Evolutionary conservation across 208 protist genomes (phyloP), one percentile per base, ranked within the genome.

Genomic region (Trypanosoma scelopori): DNA sequence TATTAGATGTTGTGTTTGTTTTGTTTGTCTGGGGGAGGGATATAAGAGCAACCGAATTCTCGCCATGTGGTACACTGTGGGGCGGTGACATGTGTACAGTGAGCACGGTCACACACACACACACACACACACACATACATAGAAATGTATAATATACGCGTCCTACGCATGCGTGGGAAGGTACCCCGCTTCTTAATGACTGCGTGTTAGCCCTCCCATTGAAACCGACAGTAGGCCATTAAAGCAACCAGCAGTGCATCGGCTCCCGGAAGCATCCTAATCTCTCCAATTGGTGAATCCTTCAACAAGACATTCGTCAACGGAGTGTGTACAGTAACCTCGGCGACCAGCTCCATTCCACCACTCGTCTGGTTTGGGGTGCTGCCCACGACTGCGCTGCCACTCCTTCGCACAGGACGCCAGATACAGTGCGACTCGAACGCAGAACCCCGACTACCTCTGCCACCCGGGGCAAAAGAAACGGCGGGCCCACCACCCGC

Each of bases 201-300:
- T 48, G 45, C 47, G 47, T 48, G 47, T 52, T 58, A 55, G 4
- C 9, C 13, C 47, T 75, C 84, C 87, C 76, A 89, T n/a, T 86
- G 76, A 9, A 74, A 62, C 35, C 85, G 81, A 53, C 73, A 69
- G 63, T 86, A 93, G 5, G 81, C 64, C 57, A 93, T 58, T 25
- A 85, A 35, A 0, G 81, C 72, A 47, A 91, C 74, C 23, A 93
- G 66, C 48, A 93, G 78, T 37, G 80, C 84, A 72, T 93, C 87
- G 0, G 76, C 80, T 16, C 84, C 87, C 0, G 76, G 51, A 39
- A 68, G 72, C 5, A 93, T 43, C 47, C 53, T 75, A 2, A 93
- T 65, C 67, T 93, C 84, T 12, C 69, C 76, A 30, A 88, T 55
- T 41, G 63, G 60, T 45, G 72, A 72, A 30, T 79, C 74, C 63